Evolutionary conservation across 352 stramenopile genomes (phyloP).

Genomic region (Aphanomyces astaci): DNA sequence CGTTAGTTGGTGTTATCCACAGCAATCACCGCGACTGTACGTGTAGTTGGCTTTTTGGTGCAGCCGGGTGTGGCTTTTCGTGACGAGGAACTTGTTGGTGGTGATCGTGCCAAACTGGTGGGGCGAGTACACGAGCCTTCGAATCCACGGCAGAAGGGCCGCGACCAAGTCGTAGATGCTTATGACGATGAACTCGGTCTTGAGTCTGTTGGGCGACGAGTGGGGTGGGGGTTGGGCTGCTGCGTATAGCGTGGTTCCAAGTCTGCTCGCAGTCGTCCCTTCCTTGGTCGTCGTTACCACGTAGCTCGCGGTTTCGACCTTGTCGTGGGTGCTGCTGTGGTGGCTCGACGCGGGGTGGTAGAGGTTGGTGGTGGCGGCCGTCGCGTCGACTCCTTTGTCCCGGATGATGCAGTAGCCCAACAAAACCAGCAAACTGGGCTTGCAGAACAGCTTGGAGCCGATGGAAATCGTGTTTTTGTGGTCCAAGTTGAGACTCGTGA

Average conservation of each 20-base stretch:
- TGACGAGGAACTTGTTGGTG: background rate
- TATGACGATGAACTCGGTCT: background rate
- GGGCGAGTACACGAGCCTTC: background rate
- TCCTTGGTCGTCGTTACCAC: too few species aligned
- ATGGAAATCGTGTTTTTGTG: constrained; percentile 12
- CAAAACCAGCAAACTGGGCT: constrained; percentile 5
- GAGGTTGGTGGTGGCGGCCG: background rate
- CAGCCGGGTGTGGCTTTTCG: background rate
- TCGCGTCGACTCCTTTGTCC: background rate
- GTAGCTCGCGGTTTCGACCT: background rate
- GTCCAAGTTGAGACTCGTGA: constrained; percentile 10
- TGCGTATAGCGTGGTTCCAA: background rate
- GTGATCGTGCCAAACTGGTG: background rate
- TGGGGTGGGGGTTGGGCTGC: background rate
- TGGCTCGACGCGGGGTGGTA: background rate
- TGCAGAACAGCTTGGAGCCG: constrained; percentile 10
- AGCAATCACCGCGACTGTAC: constrained; percentile 16
- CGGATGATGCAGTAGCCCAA: constrained; percentile 6
- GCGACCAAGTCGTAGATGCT: constrained; percentile 10
- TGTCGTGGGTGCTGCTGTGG: background rate
- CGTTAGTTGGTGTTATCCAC: background rate
- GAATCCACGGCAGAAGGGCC: background rate
- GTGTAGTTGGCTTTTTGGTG: background rate
- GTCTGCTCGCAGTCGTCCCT: background rate
- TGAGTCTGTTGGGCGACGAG: too few species aligned